Evolutionary conservation across 176 grass and related monocot species (phyloP).

Genomic region (Phyllostachys edulis): DNA sequence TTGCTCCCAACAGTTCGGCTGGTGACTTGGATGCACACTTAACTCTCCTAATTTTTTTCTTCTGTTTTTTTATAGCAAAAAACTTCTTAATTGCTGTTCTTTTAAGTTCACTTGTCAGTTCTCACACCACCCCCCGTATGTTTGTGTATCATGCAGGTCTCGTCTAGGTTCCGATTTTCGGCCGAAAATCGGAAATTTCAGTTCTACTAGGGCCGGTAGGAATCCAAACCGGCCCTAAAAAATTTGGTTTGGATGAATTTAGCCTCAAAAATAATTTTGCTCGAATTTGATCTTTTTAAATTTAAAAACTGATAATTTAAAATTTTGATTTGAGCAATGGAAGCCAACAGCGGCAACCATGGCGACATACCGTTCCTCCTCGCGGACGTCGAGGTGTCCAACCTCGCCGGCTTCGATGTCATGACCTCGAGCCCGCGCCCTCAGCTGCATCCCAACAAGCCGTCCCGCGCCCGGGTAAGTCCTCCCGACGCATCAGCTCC

Average conservation of each 20-base stretch:
- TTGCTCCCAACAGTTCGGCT: background rate
- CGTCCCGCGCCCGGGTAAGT: background rate
- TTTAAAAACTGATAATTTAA: no score
- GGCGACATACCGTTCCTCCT: conserved; percentile 42
- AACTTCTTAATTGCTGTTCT: background rate
- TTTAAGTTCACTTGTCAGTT: background rate
- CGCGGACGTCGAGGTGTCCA: conserved; percentile 34
- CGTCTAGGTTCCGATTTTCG: no score
- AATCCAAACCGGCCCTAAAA: no score
- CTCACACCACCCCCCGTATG: background rate
- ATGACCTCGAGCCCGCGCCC: background rate
- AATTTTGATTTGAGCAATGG: conserved; percentile 8
- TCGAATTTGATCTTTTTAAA: no score
- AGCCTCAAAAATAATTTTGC: no score
- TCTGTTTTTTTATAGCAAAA: background rate
- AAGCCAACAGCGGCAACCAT: background rate
- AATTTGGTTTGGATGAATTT: no score
- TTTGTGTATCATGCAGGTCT: background rate
- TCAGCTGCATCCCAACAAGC: background rate
- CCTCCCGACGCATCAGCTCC: background rate
- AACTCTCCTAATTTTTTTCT: background rate
- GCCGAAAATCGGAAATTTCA: no score
- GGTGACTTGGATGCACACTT: background rate
- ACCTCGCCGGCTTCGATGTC: conserved; percentile 37
- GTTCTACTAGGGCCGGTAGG: no score